phyloP scores from a whole-genome alignment of 2,329 filamentous ascomycete genomes.

The Penicillium brevicompactum region DNA sequence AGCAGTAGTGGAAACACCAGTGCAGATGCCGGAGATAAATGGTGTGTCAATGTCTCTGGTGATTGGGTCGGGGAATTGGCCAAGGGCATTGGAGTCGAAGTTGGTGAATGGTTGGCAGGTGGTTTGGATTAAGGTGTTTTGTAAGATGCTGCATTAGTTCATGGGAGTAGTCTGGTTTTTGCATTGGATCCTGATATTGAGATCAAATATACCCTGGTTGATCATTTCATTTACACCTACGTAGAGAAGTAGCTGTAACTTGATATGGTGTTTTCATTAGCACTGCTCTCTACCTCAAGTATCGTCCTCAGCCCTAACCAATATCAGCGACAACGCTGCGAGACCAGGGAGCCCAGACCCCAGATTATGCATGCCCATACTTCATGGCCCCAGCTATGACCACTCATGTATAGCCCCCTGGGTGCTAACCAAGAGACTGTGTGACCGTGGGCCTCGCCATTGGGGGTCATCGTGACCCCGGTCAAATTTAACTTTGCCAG shows the following conservation, averaged over 20 bases:
- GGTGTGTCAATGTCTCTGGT: conserved; percentile 51
- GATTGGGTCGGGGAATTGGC: conserved; percentile 51
- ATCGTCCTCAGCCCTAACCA: too few relatives aligned
- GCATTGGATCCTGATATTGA: conserved; percentile 4
- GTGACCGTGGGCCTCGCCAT: too few relatives aligned
- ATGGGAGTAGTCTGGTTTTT: neutral
- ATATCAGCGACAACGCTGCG: too few relatives aligned
- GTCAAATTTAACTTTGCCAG: too few relatives aligned
- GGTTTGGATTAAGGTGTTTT: conserved; percentile 33
- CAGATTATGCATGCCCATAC: too few relatives aligned
- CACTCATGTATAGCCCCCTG: too few relatives aligned
- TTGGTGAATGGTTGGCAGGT: conserved; percentile 48
- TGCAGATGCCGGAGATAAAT: conserved; percentile 48
- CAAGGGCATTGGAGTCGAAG: conserved; percentile 47
- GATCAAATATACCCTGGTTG: conserved; percentile 17
- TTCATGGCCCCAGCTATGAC: too few relatives aligned
- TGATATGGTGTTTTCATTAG: too few relatives aligned
- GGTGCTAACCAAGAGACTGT: too few relatives aligned
- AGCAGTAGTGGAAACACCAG: conserved; percentile 39
- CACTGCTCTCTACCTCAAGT: too few relatives aligned
- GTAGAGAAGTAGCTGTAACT: neutral
- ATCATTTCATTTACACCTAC: neutral
- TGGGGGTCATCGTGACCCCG: too few relatives aligned
- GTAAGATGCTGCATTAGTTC: neutral
- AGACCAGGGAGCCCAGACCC: too few relatives aligned